Conservation (phyloP, 345 rosid species). For the Dipteronia sinensis region DNA sequence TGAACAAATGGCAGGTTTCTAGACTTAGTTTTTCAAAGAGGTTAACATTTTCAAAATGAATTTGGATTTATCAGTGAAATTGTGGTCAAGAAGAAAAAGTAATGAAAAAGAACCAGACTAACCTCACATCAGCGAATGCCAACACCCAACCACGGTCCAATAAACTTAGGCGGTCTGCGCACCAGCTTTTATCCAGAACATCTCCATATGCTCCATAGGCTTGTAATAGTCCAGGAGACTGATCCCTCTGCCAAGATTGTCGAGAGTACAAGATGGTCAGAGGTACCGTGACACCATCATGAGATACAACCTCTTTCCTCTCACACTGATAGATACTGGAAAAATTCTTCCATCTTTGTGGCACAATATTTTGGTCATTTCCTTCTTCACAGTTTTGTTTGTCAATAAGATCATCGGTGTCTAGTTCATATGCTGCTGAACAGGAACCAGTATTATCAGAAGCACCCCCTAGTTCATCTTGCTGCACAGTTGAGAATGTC, state of each 20-base stretch:
- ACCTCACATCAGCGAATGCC: constrained; percentile 97
- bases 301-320: constrained; percentile 66
- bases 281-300: constrained; percentile 75
- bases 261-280: constrained; percentile 75
- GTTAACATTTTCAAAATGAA: background rate
- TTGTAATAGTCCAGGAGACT: constrained; percentile 69
- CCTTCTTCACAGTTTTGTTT: constrained; percentile 21
- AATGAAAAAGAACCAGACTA: constrained; percentile 18
- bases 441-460: constrained; percentile 28
- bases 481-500: constrained; percentile 59
- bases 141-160: constrained; percentile 94
- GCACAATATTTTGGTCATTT: constrained; percentile 21
- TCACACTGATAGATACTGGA: constrained; percentile 65
- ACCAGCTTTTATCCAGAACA: constrained; percentile 80
- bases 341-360: constrained; percentile 52
- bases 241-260: constrained; percentile 56
- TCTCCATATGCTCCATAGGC: constrained; percentile 96
- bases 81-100: constrained; percentile 8
- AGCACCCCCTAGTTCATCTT: constrained; percentile 51
- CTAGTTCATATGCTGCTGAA: constrained; percentile 27
- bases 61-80: background rate
- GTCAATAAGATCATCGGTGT: constrained; percentile 18
- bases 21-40: background rate
- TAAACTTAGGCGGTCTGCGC: constrained; percentile 67
- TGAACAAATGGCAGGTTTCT: background rate